phyloP scores from a whole-genome alignment of 305 asterid species.

The Fraxinus sp. region DNA sequence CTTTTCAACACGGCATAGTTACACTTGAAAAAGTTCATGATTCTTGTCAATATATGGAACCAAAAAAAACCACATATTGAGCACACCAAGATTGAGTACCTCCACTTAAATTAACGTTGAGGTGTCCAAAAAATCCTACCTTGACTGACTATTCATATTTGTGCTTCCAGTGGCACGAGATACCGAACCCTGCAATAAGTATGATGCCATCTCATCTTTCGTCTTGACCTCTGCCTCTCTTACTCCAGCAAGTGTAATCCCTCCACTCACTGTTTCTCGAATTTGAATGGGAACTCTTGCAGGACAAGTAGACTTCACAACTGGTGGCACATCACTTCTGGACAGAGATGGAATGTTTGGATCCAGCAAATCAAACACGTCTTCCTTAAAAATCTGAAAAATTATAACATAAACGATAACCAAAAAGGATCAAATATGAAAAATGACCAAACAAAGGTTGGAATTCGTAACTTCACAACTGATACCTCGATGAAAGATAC shows the following conservation, averaged over 20 bases:
- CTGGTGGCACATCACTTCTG: conserved; percentile 39
- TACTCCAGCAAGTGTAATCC: conserved; percentile 89
- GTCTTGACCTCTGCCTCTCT: conserved; percentile 91
- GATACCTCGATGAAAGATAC: conserved; percentile 93
- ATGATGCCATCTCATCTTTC: conserved; percentile 88
- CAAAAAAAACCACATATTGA: not conserved
- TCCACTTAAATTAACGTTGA: not conserved
- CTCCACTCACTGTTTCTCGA: conserved; percentile 82
- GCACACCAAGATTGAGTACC: not conserved
- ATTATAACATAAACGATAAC: not conserved
- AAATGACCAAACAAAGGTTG: not conserved
- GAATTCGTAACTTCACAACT: conserved; percentile 6
- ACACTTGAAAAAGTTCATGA: not conserved
- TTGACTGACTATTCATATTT: conserved; percentile 92
- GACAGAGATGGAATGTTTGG: conserved; percentile 32
- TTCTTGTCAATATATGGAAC: not conserved
- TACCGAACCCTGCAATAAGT: conserved; percentile 72
- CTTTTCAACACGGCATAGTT: not conserved
- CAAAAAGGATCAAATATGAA: not conserved
- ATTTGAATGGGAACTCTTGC: conserved; percentile 88
- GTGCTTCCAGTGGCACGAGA: conserved; percentile 97
- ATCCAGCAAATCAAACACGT: conserved; percentile 85
- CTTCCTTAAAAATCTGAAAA: conserved; percentile 88
- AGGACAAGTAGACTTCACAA: conserved; percentile 44
- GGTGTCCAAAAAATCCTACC: conserved; percentile 37